These are phyloP conservation scores for Blastobotrys illinoisensis DNA, from an alignment of 1,139 yeast species.

Conservation along the genomic window DNA sequence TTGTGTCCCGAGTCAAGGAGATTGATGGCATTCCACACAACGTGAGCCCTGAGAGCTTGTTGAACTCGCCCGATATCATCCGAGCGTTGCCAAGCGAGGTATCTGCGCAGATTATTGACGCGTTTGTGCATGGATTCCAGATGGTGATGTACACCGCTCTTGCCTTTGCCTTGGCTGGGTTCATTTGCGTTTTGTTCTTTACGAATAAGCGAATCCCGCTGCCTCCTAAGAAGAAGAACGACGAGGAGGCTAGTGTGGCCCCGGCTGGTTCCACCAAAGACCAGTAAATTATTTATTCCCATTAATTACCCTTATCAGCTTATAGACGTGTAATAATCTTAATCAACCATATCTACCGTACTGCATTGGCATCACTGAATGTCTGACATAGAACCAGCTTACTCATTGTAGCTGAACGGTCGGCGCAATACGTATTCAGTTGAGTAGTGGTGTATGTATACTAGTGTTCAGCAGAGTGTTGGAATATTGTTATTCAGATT, in stretches of 20 bases:
- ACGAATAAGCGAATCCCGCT: constrained; percentile 22
- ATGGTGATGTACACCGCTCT: constrained; percentile 22
- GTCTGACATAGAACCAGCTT: too few species aligned
- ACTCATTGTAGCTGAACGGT: too few species aligned
- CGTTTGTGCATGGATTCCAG: constrained; percentile 23
- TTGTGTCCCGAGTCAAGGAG: constrained; percentile 12
- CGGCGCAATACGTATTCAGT: too few species aligned
- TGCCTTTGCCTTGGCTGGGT: constrained; percentile 17
- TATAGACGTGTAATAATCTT: too few species aligned
- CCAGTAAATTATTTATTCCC: background rate
- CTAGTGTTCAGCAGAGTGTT: too few species aligned
- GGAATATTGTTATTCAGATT: too few species aligned
- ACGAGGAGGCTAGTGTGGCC: background rate
- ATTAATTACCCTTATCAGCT: too few species aligned
- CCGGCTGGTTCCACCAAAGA: background rate
- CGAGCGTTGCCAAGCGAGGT: constrained; percentile 15
- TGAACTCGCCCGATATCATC: constrained; percentile 22
- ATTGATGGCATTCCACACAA: constrained; percentile 12
- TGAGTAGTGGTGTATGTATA: too few species aligned
- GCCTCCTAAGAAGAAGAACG: constrained; percentile 3
- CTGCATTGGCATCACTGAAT: too few species aligned
- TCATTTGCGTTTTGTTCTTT: constrained; percentile 16
- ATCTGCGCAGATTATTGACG: constrained; percentile 14
- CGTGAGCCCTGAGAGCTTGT: constrained; percentile 11
- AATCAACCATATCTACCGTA: too few species aligned